A percentile compares a stretch with the other conserved stretches of the same genome.
Conservation (phyloP, 352 stramenopile genomes). For the Pythium oligandrum region DNA sequence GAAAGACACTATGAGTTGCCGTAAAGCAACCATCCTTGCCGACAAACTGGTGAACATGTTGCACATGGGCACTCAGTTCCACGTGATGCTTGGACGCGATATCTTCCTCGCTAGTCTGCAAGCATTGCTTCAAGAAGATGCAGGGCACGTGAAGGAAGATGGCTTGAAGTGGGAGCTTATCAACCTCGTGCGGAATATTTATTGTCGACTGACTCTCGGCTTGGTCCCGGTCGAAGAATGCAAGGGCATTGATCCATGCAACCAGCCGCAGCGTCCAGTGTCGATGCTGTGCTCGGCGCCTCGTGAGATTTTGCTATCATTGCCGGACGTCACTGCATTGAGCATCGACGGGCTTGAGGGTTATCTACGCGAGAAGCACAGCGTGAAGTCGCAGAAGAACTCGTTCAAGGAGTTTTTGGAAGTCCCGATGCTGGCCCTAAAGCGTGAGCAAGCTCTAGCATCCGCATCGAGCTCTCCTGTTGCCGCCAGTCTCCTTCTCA, state of each 20-base stretch:
- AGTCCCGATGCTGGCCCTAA: slow-evolving; percentile 52
- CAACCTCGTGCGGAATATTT: slow-evolving; percentile 80
- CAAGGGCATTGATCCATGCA: slow-evolving; percentile 77
- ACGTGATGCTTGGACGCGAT: slow-evolving; percentile 46
- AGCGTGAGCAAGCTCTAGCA: slow-evolving; percentile 27
- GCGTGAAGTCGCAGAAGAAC: slow-evolving; percentile 81
- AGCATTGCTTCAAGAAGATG: slow-evolving; percentile 47
- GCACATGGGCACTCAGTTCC: slow-evolving; percentile 29
- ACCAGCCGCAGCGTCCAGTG: slow-evolving; percentile 49
- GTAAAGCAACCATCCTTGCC: slow-evolving; percentile 44
- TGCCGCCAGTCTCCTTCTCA: slow-evolving; percentile 17
- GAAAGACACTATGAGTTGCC: slow-evolving; percentile 71
- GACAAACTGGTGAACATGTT: slow-evolving; percentile 68
- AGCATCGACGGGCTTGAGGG: slow-evolving; percentile 46
- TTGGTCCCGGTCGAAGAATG: slow-evolving; percentile 70
- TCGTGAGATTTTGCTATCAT: slow-evolving; percentile 51
- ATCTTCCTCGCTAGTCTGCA: slow-evolving; percentile 58
- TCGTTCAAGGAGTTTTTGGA: slow-evolving; percentile 77
- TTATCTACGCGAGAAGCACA: slow-evolving; percentile 65
- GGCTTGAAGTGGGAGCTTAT: slow-evolving; percentile 82
- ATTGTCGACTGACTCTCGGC: slow-evolving; percentile 61
- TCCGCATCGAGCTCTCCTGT: slow-evolving; percentile 27
- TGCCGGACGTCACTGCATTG: slow-evolving; percentile 37
- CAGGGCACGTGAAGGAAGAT: slow-evolving; percentile 72
- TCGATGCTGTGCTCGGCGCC: slow-evolving; percentile 38